A percentile compares a stretch with the other conserved stretches of the same genome.
These are phyloP conservation scores for Lactifluus subvellereus DNA, from an alignment of 768 basidiomycete species.

Conservation along the genomic window DNA sequence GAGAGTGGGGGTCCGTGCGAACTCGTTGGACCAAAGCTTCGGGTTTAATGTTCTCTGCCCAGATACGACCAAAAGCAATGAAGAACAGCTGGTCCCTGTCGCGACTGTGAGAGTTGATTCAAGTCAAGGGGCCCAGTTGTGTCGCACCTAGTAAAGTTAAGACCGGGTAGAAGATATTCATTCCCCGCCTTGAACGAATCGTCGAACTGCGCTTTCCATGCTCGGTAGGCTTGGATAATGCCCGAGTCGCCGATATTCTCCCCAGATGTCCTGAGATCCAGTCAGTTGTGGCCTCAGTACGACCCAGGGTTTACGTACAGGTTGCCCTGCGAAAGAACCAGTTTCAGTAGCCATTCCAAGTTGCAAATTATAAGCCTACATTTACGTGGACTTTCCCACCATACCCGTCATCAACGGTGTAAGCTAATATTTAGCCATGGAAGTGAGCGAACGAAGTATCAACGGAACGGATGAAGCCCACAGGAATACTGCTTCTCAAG, in stretches of 20 bases:
- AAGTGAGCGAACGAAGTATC: not conserved
- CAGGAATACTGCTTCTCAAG: slow-evolving; percentile 90
- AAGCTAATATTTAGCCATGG: slow-evolving; percentile 39
- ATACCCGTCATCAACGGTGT: slow-evolving; percentile 79
- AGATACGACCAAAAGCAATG: slow-evolving; percentile 82
- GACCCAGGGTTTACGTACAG: slow-evolving; percentile 42
- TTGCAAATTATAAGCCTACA: slow-evolving; percentile 40
- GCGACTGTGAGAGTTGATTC: not conserved
- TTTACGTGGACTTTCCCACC: slow-evolving; percentile 83
- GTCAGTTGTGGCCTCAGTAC: not conserved
- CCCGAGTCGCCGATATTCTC: slow-evolving; percentile 90
- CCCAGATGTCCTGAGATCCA: slow-evolving; percentile 62
- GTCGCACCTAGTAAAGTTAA: slow-evolving; percentile 62
- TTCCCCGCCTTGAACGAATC: slow-evolving; percentile 50
- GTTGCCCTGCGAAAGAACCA: slow-evolving; percentile 49
- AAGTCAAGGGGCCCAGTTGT: not conserved
- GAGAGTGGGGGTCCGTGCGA: slow-evolving; percentile 86
- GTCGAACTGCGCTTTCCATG: slow-evolving; percentile 79
- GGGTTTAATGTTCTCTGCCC: slow-evolving; percentile 77
- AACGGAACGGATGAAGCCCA: slow-evolving; percentile 29
- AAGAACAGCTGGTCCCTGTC: slow-evolving; percentile 89
- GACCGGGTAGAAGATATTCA: slow-evolving; percentile 77
- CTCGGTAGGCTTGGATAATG: slow-evolving; percentile 79
- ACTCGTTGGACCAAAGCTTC: slow-evolving; percentile 75
- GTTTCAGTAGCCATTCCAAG: slow-evolving; percentile 9